Evolutionary conservation across 345 rosid genomes (phyloP).

Genomic region (Euphorbia lathyris): DNA sequence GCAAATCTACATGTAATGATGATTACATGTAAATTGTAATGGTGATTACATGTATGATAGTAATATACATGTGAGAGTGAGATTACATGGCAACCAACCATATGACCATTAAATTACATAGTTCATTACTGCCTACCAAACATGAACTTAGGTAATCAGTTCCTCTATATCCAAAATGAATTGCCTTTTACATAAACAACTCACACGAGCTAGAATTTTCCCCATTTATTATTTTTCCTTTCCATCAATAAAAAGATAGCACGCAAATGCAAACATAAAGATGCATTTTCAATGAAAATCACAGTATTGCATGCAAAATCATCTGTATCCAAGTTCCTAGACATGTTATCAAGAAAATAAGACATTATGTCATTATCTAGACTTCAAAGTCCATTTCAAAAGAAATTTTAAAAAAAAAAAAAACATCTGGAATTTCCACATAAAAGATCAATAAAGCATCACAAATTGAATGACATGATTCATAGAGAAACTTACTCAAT

Average conservation of each 20-base stretch:
- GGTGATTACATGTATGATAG: too few species aligned
- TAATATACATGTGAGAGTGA: too few species aligned
- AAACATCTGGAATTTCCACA: neutral
- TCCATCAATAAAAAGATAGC: neutral
- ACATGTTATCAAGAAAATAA: neutral
- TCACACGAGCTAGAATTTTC: neutral
- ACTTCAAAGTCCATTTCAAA: neutral
- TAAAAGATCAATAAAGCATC: neutral
- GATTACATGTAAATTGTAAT: too few species aligned
- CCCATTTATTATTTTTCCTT: neutral
- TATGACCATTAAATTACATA: too few species aligned
- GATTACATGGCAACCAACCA: too few species aligned
- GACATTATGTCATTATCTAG: neutral
- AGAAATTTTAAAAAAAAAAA: neutral
- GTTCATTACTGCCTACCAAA: too few species aligned
- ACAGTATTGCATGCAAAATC: neutral
- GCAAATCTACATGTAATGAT: too few species aligned
- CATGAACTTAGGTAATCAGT: neutral
- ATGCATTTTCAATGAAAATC: neutral
- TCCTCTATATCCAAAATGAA: neutral
- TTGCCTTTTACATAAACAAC: neutral
- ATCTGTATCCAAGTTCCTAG: neutral
- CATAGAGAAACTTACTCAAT: constrained; percentile 72
- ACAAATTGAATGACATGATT: constrained; percentile 7
- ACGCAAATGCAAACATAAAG: neutral